Conservation (phyloP, 2,329 filamentous ascomycete genomes). For the Xylariaceae sp. region DNA sequence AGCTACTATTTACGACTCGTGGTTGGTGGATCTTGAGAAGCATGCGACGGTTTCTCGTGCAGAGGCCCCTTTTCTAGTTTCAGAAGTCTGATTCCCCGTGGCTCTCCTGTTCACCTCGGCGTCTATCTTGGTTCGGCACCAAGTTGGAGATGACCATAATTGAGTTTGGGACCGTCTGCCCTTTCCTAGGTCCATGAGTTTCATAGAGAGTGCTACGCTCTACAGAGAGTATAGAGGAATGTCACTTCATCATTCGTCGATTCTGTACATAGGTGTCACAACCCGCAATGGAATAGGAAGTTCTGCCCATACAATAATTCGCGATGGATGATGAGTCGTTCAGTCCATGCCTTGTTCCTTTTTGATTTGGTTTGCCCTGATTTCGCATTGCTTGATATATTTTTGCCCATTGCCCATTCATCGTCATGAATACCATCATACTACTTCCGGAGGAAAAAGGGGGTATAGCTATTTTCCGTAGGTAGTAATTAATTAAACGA, state of each 20-base stretch:
- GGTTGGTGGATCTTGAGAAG: constrained; percentile 19
- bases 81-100: constrained; percentile 18
- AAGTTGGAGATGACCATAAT: constrained; percentile 19
- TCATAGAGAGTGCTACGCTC: constrained; percentile 19
- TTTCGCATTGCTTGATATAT: too few relatives aligned
- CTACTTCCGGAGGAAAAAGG: background rate
- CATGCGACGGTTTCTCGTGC: constrained; percentile 15
- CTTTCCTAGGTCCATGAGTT: constrained; percentile 13
- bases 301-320: constrained; percentile 7
- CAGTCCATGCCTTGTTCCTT: background rate
- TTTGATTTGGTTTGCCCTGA: background rate
- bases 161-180: constrained; percentile 10
- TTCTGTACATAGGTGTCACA: constrained; percentile 29
- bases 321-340: background rate
- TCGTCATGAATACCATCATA: background rate
- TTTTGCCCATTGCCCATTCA: background rate
- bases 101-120: constrained; percentile 14
- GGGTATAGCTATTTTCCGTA: background rate
- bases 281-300: constrained; percentile 23
- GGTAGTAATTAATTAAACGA: constrained; percentile 1
- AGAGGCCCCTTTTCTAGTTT: constrained; percentile 12
- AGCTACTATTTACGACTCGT: constrained; percentile 5
- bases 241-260: constrained; percentile 21
- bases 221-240: constrained; percentile 19
- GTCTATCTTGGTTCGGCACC: constrained; percentile 19